Base-by-base conservation (phyloP, 2,329 filamentous ascomycete genomes). In the Paraconiothyrium sp. region DNA sequence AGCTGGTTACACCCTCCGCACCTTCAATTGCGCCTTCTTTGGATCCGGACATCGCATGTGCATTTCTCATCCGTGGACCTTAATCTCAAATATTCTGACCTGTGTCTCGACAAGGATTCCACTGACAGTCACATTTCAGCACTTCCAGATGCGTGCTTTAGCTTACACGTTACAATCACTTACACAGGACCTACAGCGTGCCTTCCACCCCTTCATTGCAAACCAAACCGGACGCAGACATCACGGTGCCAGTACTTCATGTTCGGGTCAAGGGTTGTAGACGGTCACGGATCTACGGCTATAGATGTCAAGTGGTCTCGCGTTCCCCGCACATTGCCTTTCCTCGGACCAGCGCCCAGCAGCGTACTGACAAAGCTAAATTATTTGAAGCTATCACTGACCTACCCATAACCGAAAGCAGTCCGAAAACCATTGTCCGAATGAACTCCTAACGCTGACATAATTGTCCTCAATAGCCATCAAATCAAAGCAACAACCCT, bases 301-400 rank as follows among this genome's bases (percentile, higher is more conserved):
- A 27, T 46, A 44, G 16, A 55, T 34, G 50, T 24, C 22, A n/a
- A 41, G 22, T 46, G 20, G 46, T 14, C 13, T 55, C 39, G 37
- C n/a, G 27, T 34, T 55, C 52, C 52, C 52, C 52, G 52, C 52
- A 55, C 27, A 30, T 44, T 16, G 30, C 34, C 9, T 46, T 44
- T 54, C 52, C 52, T 39, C 39, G 24, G 52, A 55, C 46, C 52
- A 55, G 39, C 52, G 11, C 46, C 24, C 16, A 41, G 39, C 39
- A 41, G 16, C 39, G n/a, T 41, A 34, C 27, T 22, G 22, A 46
- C 14, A 44, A 34, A 24, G 27, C 27, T 54, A 46, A 54, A 32
- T 54, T 37, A 7, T 20, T 11, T 22, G 35, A 41, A 41, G 22
- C 8, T 10, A 11, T 27, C 9, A 20, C 50, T 9, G 13, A 5